Conservation (phyloP, 73 alveolate species). For the Paramecium caudatum region DNA sequence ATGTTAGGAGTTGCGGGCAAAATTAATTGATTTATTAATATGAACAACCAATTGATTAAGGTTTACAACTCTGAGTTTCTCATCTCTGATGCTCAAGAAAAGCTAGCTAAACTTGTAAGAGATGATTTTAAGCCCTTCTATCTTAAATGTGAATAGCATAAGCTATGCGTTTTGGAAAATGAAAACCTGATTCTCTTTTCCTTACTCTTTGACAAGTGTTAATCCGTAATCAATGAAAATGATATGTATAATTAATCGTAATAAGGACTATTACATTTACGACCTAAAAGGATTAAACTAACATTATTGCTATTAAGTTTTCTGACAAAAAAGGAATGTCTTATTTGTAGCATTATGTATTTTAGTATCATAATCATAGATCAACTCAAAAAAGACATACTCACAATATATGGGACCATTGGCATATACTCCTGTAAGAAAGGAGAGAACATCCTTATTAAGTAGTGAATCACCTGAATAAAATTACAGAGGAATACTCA, state of each 20-base stretch:
- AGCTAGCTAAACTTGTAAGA: background rate
- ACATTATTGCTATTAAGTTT: slow-evolving; percentile 43
- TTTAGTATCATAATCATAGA: background rate
- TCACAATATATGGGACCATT: slow-evolving; percentile 74
- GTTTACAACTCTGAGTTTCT: slow-evolving; percentile 36
- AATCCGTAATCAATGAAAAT: background rate
- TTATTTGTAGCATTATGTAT: slow-evolving; percentile 11
- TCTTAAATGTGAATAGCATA: slow-evolving; percentile 17
- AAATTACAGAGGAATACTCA: slow-evolving; percentile 74
- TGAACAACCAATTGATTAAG: background rate
- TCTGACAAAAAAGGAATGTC: slow-evolving; percentile 26
- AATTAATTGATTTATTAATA: slow-evolving; percentile 39
- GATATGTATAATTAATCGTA: background rate
- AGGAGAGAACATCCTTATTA: slow-evolving; percentile 66
- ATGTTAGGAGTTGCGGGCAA: background rate
- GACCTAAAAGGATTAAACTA: background rate
- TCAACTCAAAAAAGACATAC: slow-evolving; percentile 41
- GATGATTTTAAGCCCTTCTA: slow-evolving; percentile 15
- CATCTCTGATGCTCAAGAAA: slow-evolving; percentile 8
- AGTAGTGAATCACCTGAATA: slow-evolving; percentile 73
- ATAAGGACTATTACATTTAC: slow-evolving; percentile 24
- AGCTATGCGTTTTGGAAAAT: slow-evolving; percentile 7
- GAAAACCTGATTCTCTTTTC: slow-evolving; percentile 32
- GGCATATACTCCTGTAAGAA: slow-evolving; percentile 68
- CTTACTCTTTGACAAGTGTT: slow-evolving; percentile 13